Base-by-base conservation (phyloP, 495 filamentous ascomycete species). In the Talaromyces wortmannii region DNA sequence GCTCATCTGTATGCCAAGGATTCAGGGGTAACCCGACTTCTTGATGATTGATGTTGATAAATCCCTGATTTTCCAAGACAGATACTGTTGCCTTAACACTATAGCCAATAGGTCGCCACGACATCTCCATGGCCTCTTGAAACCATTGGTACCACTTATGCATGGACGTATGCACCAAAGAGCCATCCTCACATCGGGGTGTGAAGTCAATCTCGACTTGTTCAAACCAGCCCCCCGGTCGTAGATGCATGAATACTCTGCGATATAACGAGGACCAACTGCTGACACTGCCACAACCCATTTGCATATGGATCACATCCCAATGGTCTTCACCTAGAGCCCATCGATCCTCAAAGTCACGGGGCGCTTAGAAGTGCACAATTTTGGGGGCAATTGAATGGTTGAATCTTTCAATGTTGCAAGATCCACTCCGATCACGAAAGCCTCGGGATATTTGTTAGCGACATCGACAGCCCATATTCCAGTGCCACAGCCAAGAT, bases 391-490 rank as follows among this genome's bases (percentile, higher is more conserved):
- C 68, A 88, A 81, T 79, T 83, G 61, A 80, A 71, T 6, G 92
- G 92, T 61, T 95, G 91, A 50, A 92, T 92, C 17, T 85, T 76
- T 5, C n/a, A n/a, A n/a, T n/a, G n/a, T n/a, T n/a, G 85, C 83
- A 1, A 96, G 77, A 69, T 95, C 91, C 6, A 89, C 76, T 7
- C 89, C 89, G 40, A 84, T 71, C 32, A 94, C 85, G 67, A 80
- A 72, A 7, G 83, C 74, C 43, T 83, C 64, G n/a, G 73, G 73
- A 59, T 83, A 87, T 68, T 81, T 81, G 51, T 81, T 82, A 48
- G 88, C 88, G 71, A 96, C 85, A 59, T 92, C 87, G 61, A 94
- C 91, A 16, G 83, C 79, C 91, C 91, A 96, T 49, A 96, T 92
- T 6, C 91, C 91, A 0, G 92, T 95, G 10, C 91, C 91, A 57